Conservation (phyloP, 2,329 filamentous ascomycete genomes). For the Ceratocystis albifundus region DNA sequence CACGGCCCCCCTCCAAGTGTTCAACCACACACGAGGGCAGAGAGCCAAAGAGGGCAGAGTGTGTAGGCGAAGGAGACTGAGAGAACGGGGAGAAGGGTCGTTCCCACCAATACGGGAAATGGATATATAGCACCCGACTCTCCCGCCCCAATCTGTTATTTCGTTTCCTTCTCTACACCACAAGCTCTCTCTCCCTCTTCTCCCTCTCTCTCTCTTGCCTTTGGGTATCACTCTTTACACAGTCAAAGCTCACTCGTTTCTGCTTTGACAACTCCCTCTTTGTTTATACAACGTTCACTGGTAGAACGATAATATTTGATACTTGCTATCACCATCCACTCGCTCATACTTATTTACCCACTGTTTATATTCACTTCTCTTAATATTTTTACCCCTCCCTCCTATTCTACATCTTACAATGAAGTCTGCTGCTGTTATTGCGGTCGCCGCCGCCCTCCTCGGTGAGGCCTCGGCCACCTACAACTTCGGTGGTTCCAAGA, state of each 20-base stretch:
- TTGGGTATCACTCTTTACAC: slow-evolving; percentile 20
- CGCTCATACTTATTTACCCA: slow-evolving; percentile 29
- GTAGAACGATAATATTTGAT: slow-evolving; percentile 25
- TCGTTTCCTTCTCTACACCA: slow-evolving; percentile 12
- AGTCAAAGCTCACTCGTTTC: slow-evolving; percentile 22
- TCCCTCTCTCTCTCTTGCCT: slow-evolving; percentile 17
- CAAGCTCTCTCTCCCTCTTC: slow-evolving; percentile 24
- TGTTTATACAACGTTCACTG: slow-evolving; percentile 22
- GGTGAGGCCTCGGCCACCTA: slow-evolving; percentile 41
- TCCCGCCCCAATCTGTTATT: background rate
- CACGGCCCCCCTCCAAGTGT: slow-evolving; percentile 9
- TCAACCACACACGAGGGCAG: background rate
- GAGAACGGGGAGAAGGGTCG: background rate
- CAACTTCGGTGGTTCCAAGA: slow-evolving; percentile 28
- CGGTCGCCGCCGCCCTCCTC: slow-evolving; percentile 40
- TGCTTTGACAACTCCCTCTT: slow-evolving; percentile 25
- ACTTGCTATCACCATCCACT: slow-evolving; percentile 29
- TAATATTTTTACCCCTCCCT: slow-evolving; percentile 25
- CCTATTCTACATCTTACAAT: slow-evolving; percentile 30
- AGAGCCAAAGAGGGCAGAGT: background rate
- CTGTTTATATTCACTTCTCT: slow-evolving; percentile 22
- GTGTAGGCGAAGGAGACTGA: background rate
- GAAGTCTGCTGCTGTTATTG: slow-evolving; percentile 41
- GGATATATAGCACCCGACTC: slow-evolving; percentile 18
- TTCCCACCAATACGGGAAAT: background rate